phyloP scores from a whole-genome alignment of 148 eudicot species.

The Rhododendron griersonianum region DNA sequence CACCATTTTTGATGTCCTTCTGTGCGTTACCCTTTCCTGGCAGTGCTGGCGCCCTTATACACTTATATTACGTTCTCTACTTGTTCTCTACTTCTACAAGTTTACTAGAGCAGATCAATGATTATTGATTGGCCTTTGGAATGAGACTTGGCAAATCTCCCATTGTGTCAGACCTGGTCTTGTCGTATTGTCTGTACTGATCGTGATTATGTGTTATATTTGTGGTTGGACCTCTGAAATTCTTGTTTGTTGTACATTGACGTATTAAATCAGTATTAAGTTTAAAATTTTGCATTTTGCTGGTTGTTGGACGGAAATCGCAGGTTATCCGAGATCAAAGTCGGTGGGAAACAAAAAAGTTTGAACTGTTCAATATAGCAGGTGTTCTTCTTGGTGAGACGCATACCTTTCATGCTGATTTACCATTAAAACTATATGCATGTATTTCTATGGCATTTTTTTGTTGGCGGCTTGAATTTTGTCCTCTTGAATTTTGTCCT shows the following conservation, averaged over 20 bases:
- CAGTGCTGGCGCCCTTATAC: neutral
- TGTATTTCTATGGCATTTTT: neutral
- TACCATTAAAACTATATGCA: neutral
- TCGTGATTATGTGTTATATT: neutral
- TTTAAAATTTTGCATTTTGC: neutral
- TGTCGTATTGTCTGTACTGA: neutral
- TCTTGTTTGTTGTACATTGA: neutral
- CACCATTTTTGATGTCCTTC: neutral
- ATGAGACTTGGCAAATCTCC: neutral
- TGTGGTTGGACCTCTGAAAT: too few species aligned
- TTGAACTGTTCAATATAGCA: constrained; percentile 28
- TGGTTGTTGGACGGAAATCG: neutral
- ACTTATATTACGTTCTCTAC: neutral
- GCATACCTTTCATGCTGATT: constrained; percentile 1
- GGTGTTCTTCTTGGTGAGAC: constrained; percentile 40
- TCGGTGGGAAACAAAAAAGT: constrained; percentile 36
- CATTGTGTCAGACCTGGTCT: neutral
- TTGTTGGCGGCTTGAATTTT: neutral
- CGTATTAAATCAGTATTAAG: neutral
- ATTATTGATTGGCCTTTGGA: neutral
- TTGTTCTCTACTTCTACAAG: neutral
- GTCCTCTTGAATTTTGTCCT: constrained; percentile 1
- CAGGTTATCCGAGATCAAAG: constrained; percentile 34
- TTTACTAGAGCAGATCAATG: neutral
- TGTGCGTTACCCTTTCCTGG: neutral